These are phyloP conservation scores for Capronia epimyces DNA, from an alignment of 2,329 filamentous ascomycete genomes.

Conservation along the genomic window DNA sequence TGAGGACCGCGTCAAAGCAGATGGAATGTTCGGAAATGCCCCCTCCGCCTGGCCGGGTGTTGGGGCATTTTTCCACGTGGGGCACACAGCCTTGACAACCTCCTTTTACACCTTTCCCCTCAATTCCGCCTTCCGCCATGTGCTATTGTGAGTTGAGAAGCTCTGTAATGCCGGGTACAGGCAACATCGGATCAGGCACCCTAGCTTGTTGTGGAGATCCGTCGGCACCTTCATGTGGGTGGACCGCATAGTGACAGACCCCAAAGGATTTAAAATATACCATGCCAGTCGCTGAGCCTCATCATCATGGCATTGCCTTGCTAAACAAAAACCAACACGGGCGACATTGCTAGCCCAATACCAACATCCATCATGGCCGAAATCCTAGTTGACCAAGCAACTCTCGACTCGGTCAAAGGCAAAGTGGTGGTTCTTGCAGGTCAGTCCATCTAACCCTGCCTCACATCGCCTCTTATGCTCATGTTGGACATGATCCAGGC, in stretches of 20 bases:
- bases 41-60: slow-evolving; percentile 4
- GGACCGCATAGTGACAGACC: slow-evolving; percentile 2
- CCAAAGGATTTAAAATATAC: neutral
- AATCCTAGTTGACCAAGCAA: slow-evolving; percentile 14
- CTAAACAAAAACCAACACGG: neutral
- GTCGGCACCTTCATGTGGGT: no score
- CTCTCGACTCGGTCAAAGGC: slow-evolving; percentile 17
- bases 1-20: no score
- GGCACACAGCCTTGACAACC: slow-evolving; percentile 13
- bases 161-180: no score
- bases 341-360: neutral
- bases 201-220: neutral
- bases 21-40: slow-evolving; percentile 22
- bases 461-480: neutral
- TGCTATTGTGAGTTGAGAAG: no score
- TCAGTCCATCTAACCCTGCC: neutral
- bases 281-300: no score
- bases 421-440: slow-evolving; percentile 24
- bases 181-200: neutral
- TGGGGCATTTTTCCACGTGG: slow-evolving; percentile 13
- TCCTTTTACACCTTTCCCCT: neutral
- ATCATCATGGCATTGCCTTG: no score
- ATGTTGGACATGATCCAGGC: slow-evolving; percentile 9
- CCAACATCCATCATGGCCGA: slow-evolving; percentile 7
- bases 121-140: neutral